Conservation (phyloP, 2,329 filamentous ascomycete genomes). For the Aspergillus calidoustus region DNA sequence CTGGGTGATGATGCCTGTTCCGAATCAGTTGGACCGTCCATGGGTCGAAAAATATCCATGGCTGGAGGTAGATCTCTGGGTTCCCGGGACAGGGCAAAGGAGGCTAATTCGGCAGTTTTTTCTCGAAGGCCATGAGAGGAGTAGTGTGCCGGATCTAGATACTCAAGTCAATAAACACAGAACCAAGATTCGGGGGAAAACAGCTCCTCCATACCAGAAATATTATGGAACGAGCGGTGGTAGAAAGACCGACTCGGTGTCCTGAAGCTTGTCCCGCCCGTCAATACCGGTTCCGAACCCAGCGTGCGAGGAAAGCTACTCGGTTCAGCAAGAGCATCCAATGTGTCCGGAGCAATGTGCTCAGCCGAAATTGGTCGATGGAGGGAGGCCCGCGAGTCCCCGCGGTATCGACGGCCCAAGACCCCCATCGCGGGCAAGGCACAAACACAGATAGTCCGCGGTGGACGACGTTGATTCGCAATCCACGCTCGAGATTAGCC, state of each 20-base stretch:
- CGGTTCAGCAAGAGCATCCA: conserved; percentile 34
- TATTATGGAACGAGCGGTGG: conserved; percentile 49
- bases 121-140: conserved; percentile 77
- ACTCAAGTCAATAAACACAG: conserved; percentile 26
- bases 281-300: conserved; percentile 34
- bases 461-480: not conserved
- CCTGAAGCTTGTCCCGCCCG: conserved; percentile 39
- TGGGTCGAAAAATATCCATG: conserved; percentile 36
- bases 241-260: conserved; percentile 52
- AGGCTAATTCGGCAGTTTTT: conserved; percentile 85
- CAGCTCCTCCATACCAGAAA: conserved; percentile 39
- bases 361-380: conserved; percentile 30
- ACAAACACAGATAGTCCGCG: conserved; percentile 5
- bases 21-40: conserved; percentile 3
- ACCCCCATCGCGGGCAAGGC: conserved; percentile 31
- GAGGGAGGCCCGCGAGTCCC: conserved; percentile 33
- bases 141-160: conserved; percentile 72
- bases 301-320: conserved; percentile 32
- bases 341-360: conserved; percentile 26
- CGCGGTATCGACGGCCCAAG: conserved; percentile 35
- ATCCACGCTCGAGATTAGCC: not conserved
- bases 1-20: conserved; percentile 27
- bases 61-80: conserved; percentile 33
- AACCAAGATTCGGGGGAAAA: not conserved
- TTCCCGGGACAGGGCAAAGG: conserved; percentile 70